Conservation (phyloP, 1,284 basidiomycete genomes). For the Ceraceosorus guamensis region DNA sequence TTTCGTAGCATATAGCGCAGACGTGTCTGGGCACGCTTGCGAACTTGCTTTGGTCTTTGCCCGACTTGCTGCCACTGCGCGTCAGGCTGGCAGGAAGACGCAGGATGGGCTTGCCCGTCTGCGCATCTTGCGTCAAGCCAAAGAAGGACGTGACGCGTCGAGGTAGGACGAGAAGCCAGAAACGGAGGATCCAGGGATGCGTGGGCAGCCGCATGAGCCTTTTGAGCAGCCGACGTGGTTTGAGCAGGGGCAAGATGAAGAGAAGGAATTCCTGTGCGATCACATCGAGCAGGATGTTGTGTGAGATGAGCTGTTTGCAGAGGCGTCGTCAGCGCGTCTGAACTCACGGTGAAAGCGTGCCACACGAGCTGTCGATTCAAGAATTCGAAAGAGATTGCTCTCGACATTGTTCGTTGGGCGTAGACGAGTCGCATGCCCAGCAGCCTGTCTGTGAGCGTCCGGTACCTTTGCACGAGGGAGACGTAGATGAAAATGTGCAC, state of each 20-base stretch:
- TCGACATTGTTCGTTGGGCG: conserved; percentile 62
- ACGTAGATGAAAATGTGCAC: not conserved
- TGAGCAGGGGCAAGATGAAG: conserved; percentile 80
- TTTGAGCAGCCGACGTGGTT: conserved; percentile 58
- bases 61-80: not conserved
- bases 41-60: conserved; percentile 14
- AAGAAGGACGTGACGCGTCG: conserved; percentile 17
- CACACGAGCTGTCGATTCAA: conserved; percentile 99
- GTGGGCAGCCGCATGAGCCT: conserved; percentile 53
- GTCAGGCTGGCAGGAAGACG: conserved; percentile 2
- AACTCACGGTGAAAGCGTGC: conserved; percentile 86
- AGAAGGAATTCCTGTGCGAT: conserved; percentile 80
- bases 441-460: conserved; percentile 73
- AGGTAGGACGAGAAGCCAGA: conserved; percentile 38
- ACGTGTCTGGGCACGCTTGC: conserved; percentile 27
- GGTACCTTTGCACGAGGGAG: conserved; percentile 58
- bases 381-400: conserved; percentile 93
- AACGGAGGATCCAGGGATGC: conserved; percentile 37
- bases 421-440: conserved; percentile 73
- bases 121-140: conserved; percentile 15
- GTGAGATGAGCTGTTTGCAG: conserved; percentile 7
- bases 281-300: not conserved
- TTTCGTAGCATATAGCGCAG: conserved; percentile 42
- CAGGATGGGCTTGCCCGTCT: conserved; percentile 8
- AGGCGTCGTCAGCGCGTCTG: not conserved